These are phyloP conservation scores for Piper longum DNA, from an alignment of 164 flowering plant genomes.

Conservation along the genomic window DNA sequence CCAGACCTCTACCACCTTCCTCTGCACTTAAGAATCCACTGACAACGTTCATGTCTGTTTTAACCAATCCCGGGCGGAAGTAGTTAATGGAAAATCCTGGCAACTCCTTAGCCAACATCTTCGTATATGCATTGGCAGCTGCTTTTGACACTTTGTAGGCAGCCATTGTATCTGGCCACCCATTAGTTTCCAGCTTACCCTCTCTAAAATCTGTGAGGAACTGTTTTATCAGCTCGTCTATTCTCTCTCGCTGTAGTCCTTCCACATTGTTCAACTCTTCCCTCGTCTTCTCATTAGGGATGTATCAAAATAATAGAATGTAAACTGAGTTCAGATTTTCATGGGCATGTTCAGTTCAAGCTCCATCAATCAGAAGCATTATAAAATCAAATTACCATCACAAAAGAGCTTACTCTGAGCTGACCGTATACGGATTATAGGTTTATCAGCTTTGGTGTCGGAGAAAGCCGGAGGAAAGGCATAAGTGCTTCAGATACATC, in stretches of 20 bases:
- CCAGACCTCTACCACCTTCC: constrained; percentile 30
- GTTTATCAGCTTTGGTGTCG: constrained; percentile 13
- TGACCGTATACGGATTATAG: constrained; percentile 10
- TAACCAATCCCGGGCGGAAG: constrained; percentile 32
- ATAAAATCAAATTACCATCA: too few relatives aligned
- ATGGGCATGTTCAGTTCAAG: too few relatives aligned
- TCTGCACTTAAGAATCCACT: constrained; percentile 12
- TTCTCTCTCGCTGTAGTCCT: constrained; percentile 22
- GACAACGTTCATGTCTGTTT: constrained; percentile 19
- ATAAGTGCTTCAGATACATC: constrained; percentile 15
- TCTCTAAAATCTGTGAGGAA: constrained; percentile 24
- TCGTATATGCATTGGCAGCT: constrained; percentile 35
- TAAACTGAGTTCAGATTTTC: too few relatives aligned
- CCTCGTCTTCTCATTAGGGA: constrained; percentile 18
- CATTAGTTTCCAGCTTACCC: constrained; percentile 14
- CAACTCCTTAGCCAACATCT: constrained; percentile 27
- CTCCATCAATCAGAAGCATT: too few relatives aligned
- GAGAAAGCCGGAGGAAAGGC: constrained; percentile 13
- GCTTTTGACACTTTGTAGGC: constrained; percentile 29
- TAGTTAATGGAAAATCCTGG: constrained; percentile 23
- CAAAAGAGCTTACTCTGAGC: constrained; percentile 5
- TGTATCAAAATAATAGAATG: constrained; percentile 8
- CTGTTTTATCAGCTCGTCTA: constrained; percentile 21
- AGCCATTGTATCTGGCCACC: constrained; percentile 21
- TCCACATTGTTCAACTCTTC: constrained; percentile 16